These are phyloP conservation scores for Firmiana major DNA, from an alignment of 345 rosid species.

Conservation along the genomic window DNA sequence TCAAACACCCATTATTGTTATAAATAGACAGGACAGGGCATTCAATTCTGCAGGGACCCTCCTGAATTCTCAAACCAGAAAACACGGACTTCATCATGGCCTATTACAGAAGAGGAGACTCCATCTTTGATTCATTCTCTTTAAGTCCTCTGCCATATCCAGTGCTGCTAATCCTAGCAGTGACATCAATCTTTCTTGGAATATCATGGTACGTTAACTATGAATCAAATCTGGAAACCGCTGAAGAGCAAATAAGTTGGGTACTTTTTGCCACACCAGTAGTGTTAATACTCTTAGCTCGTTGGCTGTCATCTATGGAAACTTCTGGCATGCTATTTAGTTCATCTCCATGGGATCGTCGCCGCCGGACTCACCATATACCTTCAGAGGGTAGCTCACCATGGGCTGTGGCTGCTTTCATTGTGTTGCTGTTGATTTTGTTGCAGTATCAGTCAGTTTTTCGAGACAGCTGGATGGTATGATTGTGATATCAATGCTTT, in stretches of 20 bases:
- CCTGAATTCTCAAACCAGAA: neutral
- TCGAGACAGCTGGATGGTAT: slow-evolving; percentile 55
- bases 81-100: slow-evolving; percentile 17
- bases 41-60: neutral
- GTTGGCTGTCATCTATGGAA: slow-evolving; percentile 67
- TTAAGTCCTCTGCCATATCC: slow-evolving; percentile 84
- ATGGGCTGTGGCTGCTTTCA: slow-evolving; percentile 89
- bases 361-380: slow-evolving; percentile 33
- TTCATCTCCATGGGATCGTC: slow-evolving; percentile 51
- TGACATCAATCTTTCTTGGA: slow-evolving; percentile 49
- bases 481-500: neutral
- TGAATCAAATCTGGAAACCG: slow-evolving; percentile 53
- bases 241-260: slow-evolving; percentile 52
- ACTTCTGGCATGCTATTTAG: slow-evolving; percentile 41
- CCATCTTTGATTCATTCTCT: slow-evolving; percentile 63
- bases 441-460: slow-evolving; percentile 66
- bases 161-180: slow-evolving; percentile 67
- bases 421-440: slow-evolving; percentile 67
- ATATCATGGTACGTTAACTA: slow-evolving; percentile 61
- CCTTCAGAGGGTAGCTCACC: slow-evolving; percentile 80
- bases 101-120: slow-evolving; percentile 41
- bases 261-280: slow-evolving; percentile 58
- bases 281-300: slow-evolving; percentile 45
- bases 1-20: slow-evolving; percentile 4
- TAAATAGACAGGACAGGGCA: slow-evolving; percentile 5